These are phyloP conservation scores for Sporothrix inflata DNA, from an alignment of 2,329 filamentous ascomycete genomes.

Conservation along the genomic window DNA sequence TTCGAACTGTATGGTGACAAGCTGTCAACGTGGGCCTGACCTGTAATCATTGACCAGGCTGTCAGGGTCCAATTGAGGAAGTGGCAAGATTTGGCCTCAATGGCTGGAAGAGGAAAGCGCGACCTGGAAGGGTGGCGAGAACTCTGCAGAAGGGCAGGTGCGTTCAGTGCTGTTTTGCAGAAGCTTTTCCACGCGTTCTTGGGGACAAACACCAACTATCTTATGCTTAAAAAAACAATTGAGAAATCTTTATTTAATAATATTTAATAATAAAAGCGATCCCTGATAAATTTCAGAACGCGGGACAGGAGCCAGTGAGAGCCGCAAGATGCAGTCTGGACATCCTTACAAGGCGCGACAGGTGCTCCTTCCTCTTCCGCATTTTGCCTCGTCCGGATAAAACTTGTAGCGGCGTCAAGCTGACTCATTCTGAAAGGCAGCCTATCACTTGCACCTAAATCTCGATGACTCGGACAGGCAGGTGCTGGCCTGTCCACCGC, in stretches of 20 bases:
- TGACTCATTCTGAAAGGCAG: not conserved
- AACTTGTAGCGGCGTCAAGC: constrained; percentile 19
- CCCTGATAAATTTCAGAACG: not conserved
- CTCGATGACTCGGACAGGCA: constrained; percentile 26
- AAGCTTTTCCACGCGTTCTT: not conserved
- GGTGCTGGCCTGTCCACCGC: not conserved
- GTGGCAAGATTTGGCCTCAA: not conserved
- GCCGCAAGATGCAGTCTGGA: not conserved
- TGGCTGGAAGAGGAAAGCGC: constrained; percentile 6
- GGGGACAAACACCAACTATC: no score
- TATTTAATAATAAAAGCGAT: not conserved
- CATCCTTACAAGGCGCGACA: not conserved
- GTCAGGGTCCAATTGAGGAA: constrained; percentile 7
- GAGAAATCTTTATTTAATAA: not conserved
- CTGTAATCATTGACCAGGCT: not conserved
- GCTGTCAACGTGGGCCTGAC: not conserved
- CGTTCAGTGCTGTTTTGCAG: not conserved
- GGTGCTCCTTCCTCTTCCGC: not conserved
- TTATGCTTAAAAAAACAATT: not conserved
- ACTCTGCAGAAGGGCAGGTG: not conserved
- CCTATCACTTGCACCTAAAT: constrained; percentile 32
- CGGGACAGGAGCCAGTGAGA: not conserved
- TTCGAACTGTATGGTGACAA: not conserved
- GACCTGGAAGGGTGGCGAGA: not conserved
- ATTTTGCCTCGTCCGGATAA: constrained; percentile 19